These are phyloP conservation scores for Lentinula guzmanii DNA, from an alignment of 768 basidiomycete species.

Conservation along the genomic window DNA sequence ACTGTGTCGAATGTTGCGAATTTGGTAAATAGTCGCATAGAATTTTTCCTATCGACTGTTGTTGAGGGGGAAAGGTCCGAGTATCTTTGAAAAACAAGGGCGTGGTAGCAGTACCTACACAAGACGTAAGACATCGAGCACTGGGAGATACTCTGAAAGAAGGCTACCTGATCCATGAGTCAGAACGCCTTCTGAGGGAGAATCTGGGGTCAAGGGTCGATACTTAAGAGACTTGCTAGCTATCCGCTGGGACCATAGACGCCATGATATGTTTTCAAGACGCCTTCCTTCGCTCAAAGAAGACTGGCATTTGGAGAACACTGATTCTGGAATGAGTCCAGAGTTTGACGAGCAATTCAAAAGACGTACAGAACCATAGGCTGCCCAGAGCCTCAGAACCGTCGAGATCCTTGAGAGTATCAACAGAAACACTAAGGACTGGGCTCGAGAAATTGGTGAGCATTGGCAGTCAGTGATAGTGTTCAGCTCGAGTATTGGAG, in stretches of 20 bases:
- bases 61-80: not conserved
- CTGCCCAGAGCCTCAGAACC: conserved; percentile 59
- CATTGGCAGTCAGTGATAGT: conserved; percentile 26
- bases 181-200: not conserved
- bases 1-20: not conserved
- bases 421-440: conserved; percentile 59
- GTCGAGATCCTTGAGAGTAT: conserved; percentile 63
- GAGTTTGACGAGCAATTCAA: not conserved
- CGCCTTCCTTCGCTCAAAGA: conserved; percentile 74
- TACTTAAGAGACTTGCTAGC: conserved; percentile 24
- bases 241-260: conserved; percentile 73
- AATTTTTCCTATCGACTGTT: conserved; percentile 8
- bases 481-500: not conserved
- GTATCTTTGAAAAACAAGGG: not conserved
- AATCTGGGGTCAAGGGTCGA: conserved; percentile 21
- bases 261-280: conserved; percentile 86
- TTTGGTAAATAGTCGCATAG: conserved; percentile 6
- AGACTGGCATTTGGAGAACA: conserved; percentile 81
- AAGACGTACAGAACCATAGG: conserved; percentile 61
- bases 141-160: not conserved
- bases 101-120: not conserved
- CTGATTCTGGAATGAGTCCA: conserved; percentile 18
- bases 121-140: not conserved
- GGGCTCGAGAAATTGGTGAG: conserved; percentile 50
- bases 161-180: not conserved